A percentile compares a stretch with the other conserved stretches of the same genome.
Evolutionary conservation across 768 basidiomycete genomes (phyloP).

Genomic region (Fibroporia radiculosa): DNA sequence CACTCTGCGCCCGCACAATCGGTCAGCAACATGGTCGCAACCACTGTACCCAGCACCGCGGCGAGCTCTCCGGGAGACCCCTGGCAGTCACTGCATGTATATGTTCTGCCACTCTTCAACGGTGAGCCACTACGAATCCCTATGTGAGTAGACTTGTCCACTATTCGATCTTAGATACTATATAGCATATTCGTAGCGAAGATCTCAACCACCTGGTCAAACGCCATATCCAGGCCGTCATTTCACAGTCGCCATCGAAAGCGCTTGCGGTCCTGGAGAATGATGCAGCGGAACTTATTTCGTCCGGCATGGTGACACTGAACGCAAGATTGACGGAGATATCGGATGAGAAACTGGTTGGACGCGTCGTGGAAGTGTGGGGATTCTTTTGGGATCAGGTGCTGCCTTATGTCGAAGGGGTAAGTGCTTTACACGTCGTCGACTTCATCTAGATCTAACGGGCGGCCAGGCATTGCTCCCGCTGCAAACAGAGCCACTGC

Average conservation of each 20-base stretch:
- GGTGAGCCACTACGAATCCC: constrained; percentile 79
- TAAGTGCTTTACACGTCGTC: constrained; percentile 35
- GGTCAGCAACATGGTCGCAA: constrained; percentile 22
- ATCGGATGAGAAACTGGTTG: constrained; percentile 73
- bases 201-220: constrained; percentile 80
- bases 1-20: constrained; percentile 43
- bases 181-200: constrained; percentile 47
- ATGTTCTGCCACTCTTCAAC: constrained; percentile 88
- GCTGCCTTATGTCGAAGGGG: constrained; percentile 81
- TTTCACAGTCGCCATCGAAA: constrained; percentile 66
- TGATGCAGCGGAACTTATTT: constrained; percentile 78
- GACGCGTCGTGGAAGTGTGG: constrained; percentile 82
- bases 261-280: constrained; percentile 67
- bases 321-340: constrained; percentile 73
- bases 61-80: constrained; percentile 52
- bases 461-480: constrained; percentile 46
- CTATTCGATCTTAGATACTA: background rate
- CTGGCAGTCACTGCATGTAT: constrained; percentile 79
- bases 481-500: constrained; percentile 50
- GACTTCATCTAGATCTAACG: background rate
- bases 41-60: constrained; percentile 9
- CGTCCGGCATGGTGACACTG: constrained; percentile 85
- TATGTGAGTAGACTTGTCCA: constrained; percentile 44
- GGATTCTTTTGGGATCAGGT: constrained; percentile 90
- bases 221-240: constrained; percentile 66